Evolutionary conservation across 2,329 filamentous ascomycete species (phyloP), one percentile per base, ranked within the genome.

Genomic region (Biscogniauxia marginata): DNA sequence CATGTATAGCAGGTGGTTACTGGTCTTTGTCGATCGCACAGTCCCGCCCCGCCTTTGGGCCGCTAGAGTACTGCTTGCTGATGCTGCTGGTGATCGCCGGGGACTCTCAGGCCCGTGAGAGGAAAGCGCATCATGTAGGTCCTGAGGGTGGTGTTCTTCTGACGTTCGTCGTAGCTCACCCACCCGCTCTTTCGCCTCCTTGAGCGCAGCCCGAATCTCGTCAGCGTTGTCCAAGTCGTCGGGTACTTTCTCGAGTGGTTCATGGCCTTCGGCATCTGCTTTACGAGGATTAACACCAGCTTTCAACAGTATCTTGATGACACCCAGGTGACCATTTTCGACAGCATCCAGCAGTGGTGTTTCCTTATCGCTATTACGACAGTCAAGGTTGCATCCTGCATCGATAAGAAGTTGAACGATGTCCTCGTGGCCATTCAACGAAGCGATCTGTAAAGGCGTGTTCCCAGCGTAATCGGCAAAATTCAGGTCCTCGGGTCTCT

Each of bases 301-400:
- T 54, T 89, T 85, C 2, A 99, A 79, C 30, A 99, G 77, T 8
- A 96, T 79, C 67, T 86, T 90, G 45, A 99, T 90, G 3, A 98
- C 93, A 18, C 89, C 90, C 7, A 96, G 72, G 69, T 99, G 93
- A 1, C 91, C 91, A 67, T 99, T 99, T 65, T 98, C 95, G 23
- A 98, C 92, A 4, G 95, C 95, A 76, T 99, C 95, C 53, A 99
- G 88, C 34, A 99, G 81, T 23, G 95, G 95, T 0, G 95, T 98
- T 67, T 99, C 95, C 67, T 91, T 91, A 65, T 92, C 88, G 66
- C 91, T 87, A 66, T 89, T 87, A 56, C 87, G 78, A 66, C 83
- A 93, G 67, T 97, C 90, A 47, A 95, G 82, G 54, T 90, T 88
- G 73, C 93, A 96, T 30, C 91, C 90, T 60, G 91, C 87, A 7